A percentile compares a stretch with the other conserved stretches of the same genome.
These are phyloP conservation scores for Suillus ampliporus DNA, from an alignment of 768 basidiomycete species.

Conservation along the genomic window DNA sequence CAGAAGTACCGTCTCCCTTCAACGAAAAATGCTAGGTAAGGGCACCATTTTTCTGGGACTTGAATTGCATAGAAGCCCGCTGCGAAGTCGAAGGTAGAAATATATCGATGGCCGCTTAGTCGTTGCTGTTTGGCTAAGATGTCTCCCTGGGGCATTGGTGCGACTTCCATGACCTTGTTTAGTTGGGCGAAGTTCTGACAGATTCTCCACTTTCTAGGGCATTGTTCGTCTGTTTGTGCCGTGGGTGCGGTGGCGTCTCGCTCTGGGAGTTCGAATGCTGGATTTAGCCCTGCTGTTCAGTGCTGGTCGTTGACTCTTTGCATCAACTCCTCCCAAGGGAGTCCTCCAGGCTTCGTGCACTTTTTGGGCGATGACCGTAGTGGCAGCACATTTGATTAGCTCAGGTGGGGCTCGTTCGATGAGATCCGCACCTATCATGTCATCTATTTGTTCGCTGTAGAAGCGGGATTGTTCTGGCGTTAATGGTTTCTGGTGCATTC, in stretches of 20 bases:
- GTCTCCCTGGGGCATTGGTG: constrained; percentile 43
- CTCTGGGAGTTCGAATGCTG: background rate
- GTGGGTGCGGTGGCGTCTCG: background rate
- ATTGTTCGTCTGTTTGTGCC: background rate
- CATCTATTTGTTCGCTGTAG: background rate
- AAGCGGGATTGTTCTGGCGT: constrained; percentile 8
- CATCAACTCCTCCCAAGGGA: constrained; percentile 40
- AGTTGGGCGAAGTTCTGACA: constrained; percentile 45
- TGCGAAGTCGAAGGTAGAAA: constrained; percentile 11
- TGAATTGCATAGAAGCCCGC: no score
- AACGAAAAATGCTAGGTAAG: no score
- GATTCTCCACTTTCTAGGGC: constrained; percentile 37
- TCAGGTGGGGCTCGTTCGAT: background rate
- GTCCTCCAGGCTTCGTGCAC: constrained; percentile 35
- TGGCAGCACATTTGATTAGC: background rate
- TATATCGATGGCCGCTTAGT: constrained; percentile 42
- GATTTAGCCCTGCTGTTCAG: background rate
- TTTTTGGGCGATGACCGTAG: constrained; percentile 44
- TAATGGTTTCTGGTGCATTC: background rate
- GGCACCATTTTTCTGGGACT: no score
- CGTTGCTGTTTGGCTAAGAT: constrained; percentile 44
- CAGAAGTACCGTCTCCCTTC: no score
- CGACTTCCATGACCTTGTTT: constrained; percentile 36
- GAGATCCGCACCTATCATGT: background rate
- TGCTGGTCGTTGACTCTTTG: constrained; percentile 39